Evolutionary conservation across 495 filamentous ascomycete species (phyloP).

Genomic region (Penicillium herquei): DNA sequence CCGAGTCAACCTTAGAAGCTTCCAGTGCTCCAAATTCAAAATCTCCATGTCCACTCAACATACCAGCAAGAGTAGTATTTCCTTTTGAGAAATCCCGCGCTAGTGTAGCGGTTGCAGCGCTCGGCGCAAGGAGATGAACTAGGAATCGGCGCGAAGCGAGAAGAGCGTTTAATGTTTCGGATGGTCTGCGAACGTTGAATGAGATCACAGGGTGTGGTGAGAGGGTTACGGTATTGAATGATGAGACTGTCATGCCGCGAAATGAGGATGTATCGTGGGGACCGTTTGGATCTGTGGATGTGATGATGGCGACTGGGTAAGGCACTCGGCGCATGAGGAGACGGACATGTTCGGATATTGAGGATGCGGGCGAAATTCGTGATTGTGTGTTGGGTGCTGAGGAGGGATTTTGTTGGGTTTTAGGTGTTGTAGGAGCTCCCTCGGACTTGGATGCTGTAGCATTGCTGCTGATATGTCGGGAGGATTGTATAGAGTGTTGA

Average conservation of each 20-base stretch:
- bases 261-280: conserved; percentile 24
- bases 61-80: conserved; percentile 31
- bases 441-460: conserved; percentile 10
- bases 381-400: neutral
- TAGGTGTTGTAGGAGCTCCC: neutral
- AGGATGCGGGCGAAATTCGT: conserved; percentile 3
- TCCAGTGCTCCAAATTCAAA: conserved; percentile 36
- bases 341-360: conserved; percentile 48
- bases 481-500: conserved; percentile 1
- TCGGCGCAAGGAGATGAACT: conserved; percentile 40
- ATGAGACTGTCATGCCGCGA: conserved; percentile 77
- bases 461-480: conserved; percentile 18
- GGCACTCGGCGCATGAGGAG: conserved; percentile 67
- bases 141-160: conserved; percentile 42
- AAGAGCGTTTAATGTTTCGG: conserved; percentile 67
- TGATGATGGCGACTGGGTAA: conserved; percentile 74
- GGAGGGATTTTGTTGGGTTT: neutral
- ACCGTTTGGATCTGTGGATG: conserved; percentile 39
- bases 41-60: conserved; percentile 30
- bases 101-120: conserved; percentile 28
- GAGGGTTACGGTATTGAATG: conserved; percentile 74
- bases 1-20: neutral
- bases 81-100: conserved; percentile 46
- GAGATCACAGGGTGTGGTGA: conserved; percentile 64
- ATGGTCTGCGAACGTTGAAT: conserved; percentile 76